Evolutionary conservation across 2,329 filamentous ascomycete genomes (phyloP), one percentile per base, ranked within the genome.

Genomic region (Penicillium sp.): DNA sequence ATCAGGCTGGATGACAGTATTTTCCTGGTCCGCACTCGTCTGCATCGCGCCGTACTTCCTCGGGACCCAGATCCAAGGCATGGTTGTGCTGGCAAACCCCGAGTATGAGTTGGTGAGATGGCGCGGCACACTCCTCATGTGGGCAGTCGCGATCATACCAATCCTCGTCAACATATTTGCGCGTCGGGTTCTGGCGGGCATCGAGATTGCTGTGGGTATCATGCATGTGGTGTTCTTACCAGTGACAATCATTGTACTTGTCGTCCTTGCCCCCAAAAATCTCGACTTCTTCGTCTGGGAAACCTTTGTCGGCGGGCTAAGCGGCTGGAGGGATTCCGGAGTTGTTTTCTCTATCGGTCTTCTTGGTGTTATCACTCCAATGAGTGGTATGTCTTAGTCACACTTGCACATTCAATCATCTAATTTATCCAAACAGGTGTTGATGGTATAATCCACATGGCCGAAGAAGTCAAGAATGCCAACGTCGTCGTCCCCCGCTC

Each of bases 141-240:
- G 78, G 69, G 75, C 72, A 18, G 72, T 80, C 22, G 70, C 78
- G 4, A 49, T 75, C 2, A 71, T 81, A 27, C 75, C 74, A 4
- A 71, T 82, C 11, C 64, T 79, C 13, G 73, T 83, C 69, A 83
- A 83, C 63, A 78, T 78, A 0, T 71, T 79, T 7, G 67, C 80
- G 21, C 77, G 64, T 42, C 65, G 60, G 7, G 32, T 69, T n/a
- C 69, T 83, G 9, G 77, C 81, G 21, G 74, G 75, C 49, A 73
- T 84, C 34, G 81, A 84, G 66, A 75, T 75, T 5, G 34, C 77
- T 10, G 71, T 80, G 34, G 68, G 83, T 31, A 73, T 79, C 29
- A 47, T 65, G 61, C 64, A 67, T 49, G 52, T 65, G 5, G 58
- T 65, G 38, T 65, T 64, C 43, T 32, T 65, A 7, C 64, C 63